phyloP scores from a whole-genome alignment of 2,329 filamentous ascomycete species.

The Cytospora leucostoma region DNA sequence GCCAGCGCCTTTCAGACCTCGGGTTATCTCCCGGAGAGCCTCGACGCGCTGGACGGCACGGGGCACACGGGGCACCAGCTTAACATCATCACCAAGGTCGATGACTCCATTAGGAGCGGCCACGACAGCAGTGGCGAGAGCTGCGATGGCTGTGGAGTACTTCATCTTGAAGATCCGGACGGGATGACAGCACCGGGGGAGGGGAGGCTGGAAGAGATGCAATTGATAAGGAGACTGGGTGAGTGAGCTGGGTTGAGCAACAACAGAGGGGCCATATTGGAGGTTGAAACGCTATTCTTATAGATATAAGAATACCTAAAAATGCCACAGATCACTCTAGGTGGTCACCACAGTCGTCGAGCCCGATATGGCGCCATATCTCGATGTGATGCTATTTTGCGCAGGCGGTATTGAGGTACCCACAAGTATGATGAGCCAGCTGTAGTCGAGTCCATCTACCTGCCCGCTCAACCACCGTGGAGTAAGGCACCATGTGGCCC shows the following conservation, averaged over 20 bases:
- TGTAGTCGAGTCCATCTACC: neutral
- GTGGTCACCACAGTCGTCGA: neutral
- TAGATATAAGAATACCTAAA: neutral
- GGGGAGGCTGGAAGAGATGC: neutral
- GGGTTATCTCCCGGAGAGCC: conserved; percentile 34
- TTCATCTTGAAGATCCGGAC: conserved; percentile 48
- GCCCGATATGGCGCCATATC: neutral
- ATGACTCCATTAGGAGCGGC: conserved; percentile 41
- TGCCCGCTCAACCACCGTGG: neutral
- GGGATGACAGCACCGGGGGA: neutral
- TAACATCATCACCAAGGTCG: conserved; percentile 49
- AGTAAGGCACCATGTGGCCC: neutral
- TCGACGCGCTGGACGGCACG: conserved; percentile 36
- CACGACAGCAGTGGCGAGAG: conserved; percentile 40
- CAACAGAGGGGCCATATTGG: neutral
- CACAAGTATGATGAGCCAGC: neutral
- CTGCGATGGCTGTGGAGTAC: conserved; percentile 42
- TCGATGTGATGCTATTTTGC: neutral
- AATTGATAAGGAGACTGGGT: neutral
- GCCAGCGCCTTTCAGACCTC: conserved; percentile 34
- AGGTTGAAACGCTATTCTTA: neutral
- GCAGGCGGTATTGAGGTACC: neutral
- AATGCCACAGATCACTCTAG: neutral
- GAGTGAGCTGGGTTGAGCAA: conserved; percentile 1
- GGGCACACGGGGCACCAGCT: conserved; percentile 41